A percentile compares a stretch with the other conserved stretches of the same genome.
Conservation (phyloP, 768 basidiomycete genomes). For the Gelatoporia subvermispora region DNA sequence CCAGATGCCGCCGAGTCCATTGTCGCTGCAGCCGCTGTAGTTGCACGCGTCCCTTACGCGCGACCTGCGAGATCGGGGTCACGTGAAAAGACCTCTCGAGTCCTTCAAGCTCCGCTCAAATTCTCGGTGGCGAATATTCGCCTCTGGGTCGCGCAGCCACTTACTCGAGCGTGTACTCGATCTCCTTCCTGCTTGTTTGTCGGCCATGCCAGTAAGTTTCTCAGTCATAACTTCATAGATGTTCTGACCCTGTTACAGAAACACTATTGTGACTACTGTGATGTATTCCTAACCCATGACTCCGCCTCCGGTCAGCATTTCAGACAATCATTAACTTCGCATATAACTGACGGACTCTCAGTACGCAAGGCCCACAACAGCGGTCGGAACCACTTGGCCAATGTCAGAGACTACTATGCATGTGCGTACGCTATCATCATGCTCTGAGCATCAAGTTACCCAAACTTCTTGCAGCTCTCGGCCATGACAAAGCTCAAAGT, state of each 20-base stretch:
- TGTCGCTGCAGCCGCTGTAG: slow-evolving; percentile 1
- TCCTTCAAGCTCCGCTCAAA: slow-evolving; percentile 12
- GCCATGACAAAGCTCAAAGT: slow-evolving; percentile 95
- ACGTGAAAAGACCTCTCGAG: slow-evolving; percentile 9
- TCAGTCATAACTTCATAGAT: slow-evolving; percentile 1
- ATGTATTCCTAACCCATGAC: slow-evolving; percentile 92
- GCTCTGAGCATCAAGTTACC: background rate
- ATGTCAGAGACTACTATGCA: slow-evolving; percentile 96
- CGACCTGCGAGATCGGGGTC: slow-evolving; percentile 2
- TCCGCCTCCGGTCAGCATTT: slow-evolving; percentile 76
- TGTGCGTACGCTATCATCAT: slow-evolving; percentile 42
- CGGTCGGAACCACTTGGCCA: slow-evolving; percentile 93
- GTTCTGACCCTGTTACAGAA: slow-evolving; percentile 43
- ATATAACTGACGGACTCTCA: slow-evolving; percentile 28
- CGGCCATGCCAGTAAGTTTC: slow-evolving; percentile 62
- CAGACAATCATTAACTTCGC: slow-evolving; percentile 12
- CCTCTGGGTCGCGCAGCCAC: no score
- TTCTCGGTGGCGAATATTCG: background rate
- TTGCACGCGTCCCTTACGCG: background rate
- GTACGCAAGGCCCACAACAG: slow-evolving; percentile 98
- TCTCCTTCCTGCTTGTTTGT: slow-evolving; percentile 1
- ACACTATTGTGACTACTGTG: slow-evolving; percentile 93
- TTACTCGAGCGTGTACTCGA: background rate
- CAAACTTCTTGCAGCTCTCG: slow-evolving; percentile 50
- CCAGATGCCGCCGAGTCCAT: slow-evolving; percentile 73